A percentile compares a stretch with the other conserved stretches of the same genome.
These are phyloP conservation scores for Alternaria brassicicola DNA, from an alignment of 2,329 filamentous ascomycete species.

Conservation along the genomic window DNA sequence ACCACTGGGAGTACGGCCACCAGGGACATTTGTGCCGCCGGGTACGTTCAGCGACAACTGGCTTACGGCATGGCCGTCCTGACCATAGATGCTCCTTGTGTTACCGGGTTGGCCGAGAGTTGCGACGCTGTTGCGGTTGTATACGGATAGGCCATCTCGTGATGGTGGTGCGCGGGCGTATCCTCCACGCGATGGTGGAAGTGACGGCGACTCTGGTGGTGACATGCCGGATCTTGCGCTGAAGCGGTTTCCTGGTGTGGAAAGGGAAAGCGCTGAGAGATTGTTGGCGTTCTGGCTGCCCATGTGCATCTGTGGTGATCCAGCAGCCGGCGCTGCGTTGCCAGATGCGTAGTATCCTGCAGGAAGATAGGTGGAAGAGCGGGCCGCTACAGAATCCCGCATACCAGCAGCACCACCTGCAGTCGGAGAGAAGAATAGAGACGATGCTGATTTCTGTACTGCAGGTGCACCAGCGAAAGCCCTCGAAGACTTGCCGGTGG, in stretches of 20 bases:
- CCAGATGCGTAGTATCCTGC: conserved; percentile 88
- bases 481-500: conserved; percentile 40
- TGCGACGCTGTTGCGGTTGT: conserved; percentile 48
- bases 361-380: conserved; percentile 82
- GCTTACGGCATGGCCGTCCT: conserved; percentile 61
- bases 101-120: conserved; percentile 42
- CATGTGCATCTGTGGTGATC: conserved; percentile 51
- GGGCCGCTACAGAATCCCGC: conserved; percentile 57
- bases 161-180: conserved; percentile 44
- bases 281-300: conserved; percentile 46
- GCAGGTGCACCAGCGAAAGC: conserved; percentile 36
- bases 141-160: conserved; percentile 40
- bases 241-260: conserved; percentile 42
- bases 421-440: conserved; percentile 95
- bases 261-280: conserved; percentile 39
- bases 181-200: conserved; percentile 44
- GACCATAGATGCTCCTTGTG: conserved; percentile 40
- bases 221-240: conserved; percentile 42
- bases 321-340: conserved; percentile 55
- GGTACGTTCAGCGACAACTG: conserved; percentile 69
- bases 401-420: conserved; percentile 63
- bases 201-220: conserved; percentile 43
- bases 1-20: conserved; percentile 80
- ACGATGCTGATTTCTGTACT: conserved; percentile 49
- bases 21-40: conserved; percentile 53